Evolutionary conservation across 129 eudicot genomes (phyloP).

Genomic region (Silybum marianum): DNA sequence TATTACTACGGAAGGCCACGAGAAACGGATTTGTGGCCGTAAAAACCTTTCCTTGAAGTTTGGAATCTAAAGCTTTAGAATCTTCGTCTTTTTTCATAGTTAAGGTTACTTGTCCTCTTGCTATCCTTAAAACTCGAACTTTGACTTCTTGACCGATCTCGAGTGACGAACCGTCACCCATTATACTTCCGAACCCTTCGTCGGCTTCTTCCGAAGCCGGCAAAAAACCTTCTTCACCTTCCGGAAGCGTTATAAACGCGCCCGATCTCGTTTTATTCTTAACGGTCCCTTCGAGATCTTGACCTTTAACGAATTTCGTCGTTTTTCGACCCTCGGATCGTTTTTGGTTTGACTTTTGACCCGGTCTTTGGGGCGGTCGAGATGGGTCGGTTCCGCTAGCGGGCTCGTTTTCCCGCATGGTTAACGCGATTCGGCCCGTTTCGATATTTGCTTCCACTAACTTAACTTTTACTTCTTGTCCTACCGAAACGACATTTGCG

Average conservation of each 20-base stretch:
- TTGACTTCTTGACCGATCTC: slow-evolving; percentile 83
- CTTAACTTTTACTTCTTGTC: slow-evolving; percentile 86
- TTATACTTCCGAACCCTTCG: slow-evolving; percentile 60
- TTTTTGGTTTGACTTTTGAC: slow-evolving; percentile 43
- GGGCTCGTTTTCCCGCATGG: slow-evolving; percentile 73
- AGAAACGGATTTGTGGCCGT: slow-evolving; percentile 77
- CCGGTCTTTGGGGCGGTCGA: slow-evolving; percentile 46
- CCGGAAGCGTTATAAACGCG: slow-evolving; percentile 82
- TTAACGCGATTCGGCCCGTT: slow-evolving; percentile 74
- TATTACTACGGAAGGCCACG: slow-evolving; percentile 71
- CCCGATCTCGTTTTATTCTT: slow-evolving; percentile 80
- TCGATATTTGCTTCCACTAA: slow-evolving; percentile 72
- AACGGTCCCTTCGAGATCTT: slow-evolving; percentile 86
- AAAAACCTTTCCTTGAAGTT: slow-evolving; percentile 56
- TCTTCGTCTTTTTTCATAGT: slow-evolving; percentile 82
- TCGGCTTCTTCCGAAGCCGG: slow-evolving; percentile 81
- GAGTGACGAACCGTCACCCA: slow-evolving; percentile 61
- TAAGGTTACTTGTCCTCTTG: slow-evolving; percentile 75
- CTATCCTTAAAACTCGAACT: slow-evolving; percentile 76
- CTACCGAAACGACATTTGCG: slow-evolving; percentile 60
- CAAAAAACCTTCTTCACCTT: slow-evolving; percentile 93
- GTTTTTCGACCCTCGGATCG: slow-evolving; percentile 44
- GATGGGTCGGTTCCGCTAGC: slow-evolving; percentile 43
- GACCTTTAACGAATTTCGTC: slow-evolving; percentile 78
- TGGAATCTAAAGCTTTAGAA: slow-evolving; percentile 41